Conservation (phyloP, 176 grass and related monocot genomes). For the Triticum monococcum region DNA sequence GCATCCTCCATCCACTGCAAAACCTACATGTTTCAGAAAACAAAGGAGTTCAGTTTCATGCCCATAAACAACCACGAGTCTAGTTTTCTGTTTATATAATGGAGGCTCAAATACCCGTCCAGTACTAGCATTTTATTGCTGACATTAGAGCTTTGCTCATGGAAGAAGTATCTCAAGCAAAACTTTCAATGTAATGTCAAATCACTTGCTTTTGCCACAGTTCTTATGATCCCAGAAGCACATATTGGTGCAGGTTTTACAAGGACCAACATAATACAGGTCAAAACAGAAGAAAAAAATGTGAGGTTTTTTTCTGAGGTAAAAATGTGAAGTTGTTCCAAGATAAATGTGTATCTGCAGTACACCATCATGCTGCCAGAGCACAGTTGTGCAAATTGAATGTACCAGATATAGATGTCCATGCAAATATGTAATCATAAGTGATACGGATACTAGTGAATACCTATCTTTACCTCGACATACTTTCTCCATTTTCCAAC, state of each 20-base stretch:
- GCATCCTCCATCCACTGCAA: slow-evolving; percentile 97
- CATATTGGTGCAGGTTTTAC: not conserved
- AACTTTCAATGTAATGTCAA: not conserved
- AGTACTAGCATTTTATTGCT: slow-evolving; percentile 5
- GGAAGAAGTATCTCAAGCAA: not conserved
- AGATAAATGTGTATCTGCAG: not conserved
- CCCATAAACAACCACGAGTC: not conserved
- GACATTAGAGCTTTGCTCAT: slow-evolving; percentile 1
- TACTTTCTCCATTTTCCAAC: slow-evolving; percentile 94
- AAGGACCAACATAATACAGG: not conserved
- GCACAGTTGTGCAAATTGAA: slow-evolving; percentile 11
- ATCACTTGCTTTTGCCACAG: not conserved
- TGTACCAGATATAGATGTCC: not conserved
- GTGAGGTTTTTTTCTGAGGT: not conserved
- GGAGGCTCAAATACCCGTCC: not conserved
- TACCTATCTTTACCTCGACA: slow-evolving; percentile 55
- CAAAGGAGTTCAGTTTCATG: slow-evolving; percentile 1
- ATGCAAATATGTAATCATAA: not conserved
- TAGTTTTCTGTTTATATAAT: not conserved
- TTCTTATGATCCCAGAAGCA: not conserved
- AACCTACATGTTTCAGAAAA: slow-evolving; percentile 49
- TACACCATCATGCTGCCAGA: not conserved
- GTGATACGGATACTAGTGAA: slow-evolving; percentile 19
- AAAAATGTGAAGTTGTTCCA: not conserved
- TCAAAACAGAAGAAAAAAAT: slow-evolving; percentile 1